Base-by-base conservation (phyloP, 805 yeast genomes). In the Wickerhamomyces xylosicus region DNA sequence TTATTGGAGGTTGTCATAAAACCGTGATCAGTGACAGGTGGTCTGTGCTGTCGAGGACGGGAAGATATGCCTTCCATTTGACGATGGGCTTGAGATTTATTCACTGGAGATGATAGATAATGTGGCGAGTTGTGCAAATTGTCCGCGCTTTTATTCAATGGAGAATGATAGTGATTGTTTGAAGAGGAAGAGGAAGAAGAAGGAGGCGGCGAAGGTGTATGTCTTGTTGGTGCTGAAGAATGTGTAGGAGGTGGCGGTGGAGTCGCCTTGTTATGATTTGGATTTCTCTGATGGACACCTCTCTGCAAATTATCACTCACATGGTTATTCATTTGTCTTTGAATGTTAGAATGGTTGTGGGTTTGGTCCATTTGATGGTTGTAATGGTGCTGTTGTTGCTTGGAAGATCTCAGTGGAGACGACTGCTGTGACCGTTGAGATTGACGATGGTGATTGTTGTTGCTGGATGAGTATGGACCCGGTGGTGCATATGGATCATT, bases 71-170 rank as follows among this genome's bases (percentile, higher is more conserved):
- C 5, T 42, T 31, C 3, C 54, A 45, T 8, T 28, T 50, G 49
- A 22, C 57, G 38, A 3, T 48, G 50, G 4, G 44, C 46, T 1
- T 52, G 54, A 16, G 43, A 34, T 1, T 49, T 38, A 34, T 54
- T 54, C 6, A 43, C 48, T 10, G 54, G 57, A 4, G 46, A 51
- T 2, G 49, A 46, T 8, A 56, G 58, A 7, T 35, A 7, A 13
- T 35, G 19, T 8, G 3, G n/a, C 28, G 28, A 22, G 28, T 22
- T n/a, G n/a, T n/a, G n/a, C 28, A 22, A 22, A 9, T 22, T 9
- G 28, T 22, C 11, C 9, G 28, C 28, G 13, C 7, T 7, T 28
- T 28, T 28, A n/a, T n/a, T 28, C 31, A 28, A 8, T 8, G 31
- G 31, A 28, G 19, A 31, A n/a, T 31, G 17, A 15, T 15, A 16